Percentiles rank a stretch among this genome's conserved stretches.
phyloP scores from a whole-genome alignment of 2,329 filamentous ascomycete genomes.

The Talaromyces sp. region DNA sequence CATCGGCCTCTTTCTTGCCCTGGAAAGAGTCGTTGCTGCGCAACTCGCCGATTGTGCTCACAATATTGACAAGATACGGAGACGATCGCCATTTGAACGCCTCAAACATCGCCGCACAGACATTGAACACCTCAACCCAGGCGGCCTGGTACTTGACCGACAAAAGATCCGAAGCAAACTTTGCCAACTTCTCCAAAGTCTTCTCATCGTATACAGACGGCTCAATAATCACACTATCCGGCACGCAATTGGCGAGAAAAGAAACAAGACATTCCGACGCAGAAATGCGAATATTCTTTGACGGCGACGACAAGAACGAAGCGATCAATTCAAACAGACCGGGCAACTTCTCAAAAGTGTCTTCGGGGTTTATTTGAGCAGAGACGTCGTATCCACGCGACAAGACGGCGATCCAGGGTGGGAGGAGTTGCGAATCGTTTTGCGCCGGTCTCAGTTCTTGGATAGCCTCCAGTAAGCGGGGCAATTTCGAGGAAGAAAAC shows the following conservation, averaged over 20 bases:
- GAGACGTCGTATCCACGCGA: slow-evolving; percentile 93
- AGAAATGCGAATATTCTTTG: slow-evolving; percentile 89
- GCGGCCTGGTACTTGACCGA: slow-evolving; percentile 90
- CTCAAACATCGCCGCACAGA: slow-evolving; percentile 78
- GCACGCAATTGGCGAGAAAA: slow-evolving; percentile 86
- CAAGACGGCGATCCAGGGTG: slow-evolving; percentile 93
- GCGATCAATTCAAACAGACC: slow-evolving; percentile 77
- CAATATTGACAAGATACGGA: slow-evolving; percentile 71
- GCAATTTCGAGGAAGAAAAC: slow-evolving; percentile 82
- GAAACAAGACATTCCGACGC: slow-evolving; percentile 93
- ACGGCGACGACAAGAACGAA: slow-evolving; percentile 77
- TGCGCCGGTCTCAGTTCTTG: slow-evolving; percentile 84
- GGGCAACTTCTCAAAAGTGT: slow-evolving; percentile 87
- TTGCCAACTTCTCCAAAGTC: slow-evolving; percentile 72
- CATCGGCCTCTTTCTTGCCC: slow-evolving; percentile 92
- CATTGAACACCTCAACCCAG: slow-evolving; percentile 91
- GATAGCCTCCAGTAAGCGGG: slow-evolving; percentile 84
- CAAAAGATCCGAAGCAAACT: slow-evolving; percentile 68
- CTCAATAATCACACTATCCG: slow-evolving; percentile 75
- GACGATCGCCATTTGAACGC: slow-evolving; percentile 78
- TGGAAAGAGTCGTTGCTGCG: slow-evolving; percentile 83
- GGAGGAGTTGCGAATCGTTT: slow-evolving; percentile 90
- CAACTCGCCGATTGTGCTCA: slow-evolving; percentile 79
- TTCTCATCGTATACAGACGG: slow-evolving; percentile 93
- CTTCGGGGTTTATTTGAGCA: slow-evolving; percentile 79